Percentiles rank a stretch among this genome's conserved stretches.
Conservation (phyloP, 768 basidiomycete species). For the Tulasnella calospora region DNA sequence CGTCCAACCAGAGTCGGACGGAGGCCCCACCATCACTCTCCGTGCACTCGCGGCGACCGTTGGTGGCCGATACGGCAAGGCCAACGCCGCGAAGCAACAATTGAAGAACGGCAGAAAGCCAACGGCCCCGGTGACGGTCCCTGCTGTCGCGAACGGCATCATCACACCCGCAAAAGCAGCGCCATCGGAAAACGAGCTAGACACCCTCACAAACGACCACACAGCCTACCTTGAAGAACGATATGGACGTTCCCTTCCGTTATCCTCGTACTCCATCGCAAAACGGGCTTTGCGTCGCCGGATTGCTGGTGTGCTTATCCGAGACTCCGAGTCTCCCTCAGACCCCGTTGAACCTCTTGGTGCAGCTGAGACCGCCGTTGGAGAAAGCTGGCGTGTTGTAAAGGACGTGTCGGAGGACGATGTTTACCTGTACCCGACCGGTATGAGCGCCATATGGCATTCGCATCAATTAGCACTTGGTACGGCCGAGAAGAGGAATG, state of each 20-base stretch:
- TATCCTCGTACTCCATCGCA: constrained; percentile 65
- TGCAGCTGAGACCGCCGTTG: constrained; percentile 40
- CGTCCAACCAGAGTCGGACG: neutral
- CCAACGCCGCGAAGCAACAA: neutral
- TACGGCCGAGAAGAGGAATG: constrained; percentile 34
- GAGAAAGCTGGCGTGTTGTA: constrained; percentile 65
- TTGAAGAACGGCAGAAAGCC: neutral
- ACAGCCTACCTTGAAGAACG: constrained; percentile 83
- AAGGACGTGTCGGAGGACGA: constrained; percentile 72
- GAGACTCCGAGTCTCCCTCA: constrained; percentile 46
- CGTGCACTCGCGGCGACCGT: neutral
- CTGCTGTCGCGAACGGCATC: neutral
- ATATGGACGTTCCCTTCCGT: constrained; percentile 84
- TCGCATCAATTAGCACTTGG: constrained; percentile 67
- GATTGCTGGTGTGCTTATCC: constrained; percentile 78
- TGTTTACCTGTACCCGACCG: constrained; percentile 79
- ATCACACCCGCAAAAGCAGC: neutral
- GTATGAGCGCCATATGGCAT: constrained; percentile 94
- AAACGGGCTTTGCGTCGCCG: constrained; percentile 83
- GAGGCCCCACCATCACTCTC: neutral
- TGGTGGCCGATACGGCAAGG: neutral
- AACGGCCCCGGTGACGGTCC: neutral
- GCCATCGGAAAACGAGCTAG: constrained; percentile 32
- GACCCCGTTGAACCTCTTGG: constrained; percentile 28
- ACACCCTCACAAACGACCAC: constrained; percentile 59